Evolutionary conservation across 306 rosid species (phyloP).

Genomic region (Potentilla sterilis): DNA sequence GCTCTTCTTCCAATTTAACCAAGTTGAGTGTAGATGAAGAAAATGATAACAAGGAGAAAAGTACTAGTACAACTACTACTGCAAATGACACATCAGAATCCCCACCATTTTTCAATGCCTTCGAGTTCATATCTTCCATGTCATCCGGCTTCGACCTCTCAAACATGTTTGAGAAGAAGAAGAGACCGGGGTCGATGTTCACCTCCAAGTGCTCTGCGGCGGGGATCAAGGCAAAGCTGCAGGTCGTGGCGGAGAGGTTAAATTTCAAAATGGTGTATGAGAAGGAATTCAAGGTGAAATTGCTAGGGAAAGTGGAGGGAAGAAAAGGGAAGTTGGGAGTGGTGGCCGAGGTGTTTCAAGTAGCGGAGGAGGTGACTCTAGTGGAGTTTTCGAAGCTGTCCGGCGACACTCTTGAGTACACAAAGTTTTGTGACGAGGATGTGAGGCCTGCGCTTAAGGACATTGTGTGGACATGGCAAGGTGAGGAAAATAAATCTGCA

Average conservation of each 20-base stretch:
- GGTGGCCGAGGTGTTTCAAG: slow-evolving; percentile 63
- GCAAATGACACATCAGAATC: not conserved
- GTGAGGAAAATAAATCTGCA: slow-evolving; percentile 31
- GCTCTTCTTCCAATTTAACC: slow-evolving; percentile 44
- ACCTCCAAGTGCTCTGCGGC: slow-evolving; percentile 67
- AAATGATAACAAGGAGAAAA: slow-evolving; percentile 16
- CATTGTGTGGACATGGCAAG: slow-evolving; percentile 96
- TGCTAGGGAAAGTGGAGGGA: slow-evolving; percentile 59
- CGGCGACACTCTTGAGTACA: slow-evolving; percentile 71
- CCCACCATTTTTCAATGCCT: slow-evolving; percentile 73
- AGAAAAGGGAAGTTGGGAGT: slow-evolving; percentile 67
- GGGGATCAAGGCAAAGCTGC: slow-evolving; percentile 46
- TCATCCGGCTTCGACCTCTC: slow-evolving; percentile 74
- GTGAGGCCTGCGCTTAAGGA: slow-evolving; percentile 77
- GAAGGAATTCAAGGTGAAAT: slow-evolving; percentile 56
- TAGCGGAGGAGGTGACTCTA: slow-evolving; percentile 70
- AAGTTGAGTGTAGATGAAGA: slow-evolving; percentile 32
- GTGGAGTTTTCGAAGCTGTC: slow-evolving; percentile 58
- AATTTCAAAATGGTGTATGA: slow-evolving; percentile 41
- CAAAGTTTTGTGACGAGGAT: slow-evolving; percentile 62
- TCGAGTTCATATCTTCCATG: slow-evolving; percentile 70
- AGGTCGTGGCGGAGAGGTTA: slow-evolving; percentile 41
- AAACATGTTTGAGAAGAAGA: slow-evolving; percentile 64
- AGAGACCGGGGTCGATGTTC: slow-evolving; percentile 49
- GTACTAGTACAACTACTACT: not conserved